Conservation (phyloP, 148 eudicot genomes). For the Tetragonia tetragonoides region DNA sequence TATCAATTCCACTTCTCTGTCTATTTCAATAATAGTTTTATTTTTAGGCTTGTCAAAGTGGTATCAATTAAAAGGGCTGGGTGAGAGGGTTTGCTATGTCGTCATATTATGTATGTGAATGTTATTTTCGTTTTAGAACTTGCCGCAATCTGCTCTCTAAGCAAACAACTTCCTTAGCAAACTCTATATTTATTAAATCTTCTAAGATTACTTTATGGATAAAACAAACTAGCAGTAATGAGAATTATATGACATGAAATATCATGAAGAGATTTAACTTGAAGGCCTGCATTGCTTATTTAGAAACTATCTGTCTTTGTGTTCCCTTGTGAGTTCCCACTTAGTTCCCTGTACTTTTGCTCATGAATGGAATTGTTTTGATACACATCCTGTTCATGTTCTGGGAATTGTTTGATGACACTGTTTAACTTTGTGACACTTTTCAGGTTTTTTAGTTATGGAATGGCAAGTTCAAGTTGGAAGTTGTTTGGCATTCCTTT, state of each 20-base stretch:
- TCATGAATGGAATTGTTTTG: not conserved
- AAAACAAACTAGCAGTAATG: too few species aligned
- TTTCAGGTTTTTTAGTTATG: slow-evolving; percentile 23
- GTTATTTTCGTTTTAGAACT: not conserved
- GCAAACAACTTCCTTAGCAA: too few species aligned
- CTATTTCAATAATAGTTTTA: not conserved
- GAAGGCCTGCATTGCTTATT: too few species aligned
- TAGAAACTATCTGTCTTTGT: too few species aligned
- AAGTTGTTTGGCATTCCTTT: slow-evolving; percentile 73
- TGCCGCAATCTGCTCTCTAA: too few species aligned
- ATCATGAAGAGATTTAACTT: too few species aligned
- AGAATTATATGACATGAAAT: too few species aligned
- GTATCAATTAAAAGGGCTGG: not conserved
- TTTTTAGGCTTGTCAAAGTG: not conserved
- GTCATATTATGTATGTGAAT: not conserved
- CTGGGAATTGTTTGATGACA: not conserved
- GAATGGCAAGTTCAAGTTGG: slow-evolving; percentile 15
- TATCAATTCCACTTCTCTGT: not conserved
- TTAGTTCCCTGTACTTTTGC: too few species aligned
- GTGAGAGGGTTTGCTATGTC: not conserved
- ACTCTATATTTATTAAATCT: too few species aligned
- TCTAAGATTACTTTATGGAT: too few species aligned
- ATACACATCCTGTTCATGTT: not conserved
- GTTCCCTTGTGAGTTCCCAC: too few species aligned
- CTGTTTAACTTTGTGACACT: slow-evolving; percentile 9